Evolutionary conservation across 306 rosid genomes (phyloP).

Genomic region (Corylus heterophylla): DNA sequence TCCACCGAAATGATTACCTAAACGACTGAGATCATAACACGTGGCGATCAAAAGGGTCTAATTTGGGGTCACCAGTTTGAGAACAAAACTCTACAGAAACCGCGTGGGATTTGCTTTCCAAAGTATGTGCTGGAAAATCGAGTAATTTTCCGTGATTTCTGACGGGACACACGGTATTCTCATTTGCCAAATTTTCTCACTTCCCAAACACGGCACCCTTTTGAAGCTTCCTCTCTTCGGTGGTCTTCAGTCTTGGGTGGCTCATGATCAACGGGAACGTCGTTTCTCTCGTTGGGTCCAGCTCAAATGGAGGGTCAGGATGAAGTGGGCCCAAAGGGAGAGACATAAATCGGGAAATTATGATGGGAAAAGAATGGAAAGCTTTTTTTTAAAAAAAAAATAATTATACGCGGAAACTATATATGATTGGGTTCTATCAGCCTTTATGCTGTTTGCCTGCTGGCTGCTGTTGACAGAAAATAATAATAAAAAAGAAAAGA

Average conservation of each 20-base stretch:
- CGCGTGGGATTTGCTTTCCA: slow-evolving; percentile 29
- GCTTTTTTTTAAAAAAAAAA: not conserved
- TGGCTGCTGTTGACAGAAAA: slow-evolving; percentile 7
- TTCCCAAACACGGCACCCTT: slow-evolving; percentile 28
- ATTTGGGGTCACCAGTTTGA: no score
- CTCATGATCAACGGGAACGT: not conserved
- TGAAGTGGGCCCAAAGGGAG: not conserved
- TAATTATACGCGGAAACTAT: slow-evolving; percentile 47
- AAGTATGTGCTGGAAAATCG: slow-evolving; percentile 30
- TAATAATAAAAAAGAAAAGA: not conserved
- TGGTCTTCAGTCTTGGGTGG: not conserved
- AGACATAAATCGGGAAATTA: not conserved
- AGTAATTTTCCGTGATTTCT: slow-evolving; percentile 51
- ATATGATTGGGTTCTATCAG: slow-evolving; percentile 24
- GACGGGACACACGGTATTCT: slow-evolving; percentile 65
- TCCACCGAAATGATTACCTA: not conserved
- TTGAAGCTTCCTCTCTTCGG: not conserved
- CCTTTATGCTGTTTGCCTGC: slow-evolving; percentile 13
- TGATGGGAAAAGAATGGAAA: not conserved
- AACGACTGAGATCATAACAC: not conserved
- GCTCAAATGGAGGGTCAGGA: slow-evolving; percentile 22
- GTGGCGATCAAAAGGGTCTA: not conserved
- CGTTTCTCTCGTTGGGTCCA: slow-evolving; percentile 6
- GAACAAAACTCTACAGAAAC: not conserved
- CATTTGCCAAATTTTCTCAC: slow-evolving; percentile 27